These are phyloP conservation scores for Ramularia collo-cygni DNA, from an alignment of 2,329 filamentous ascomycete species.

Conservation along the genomic window DNA sequence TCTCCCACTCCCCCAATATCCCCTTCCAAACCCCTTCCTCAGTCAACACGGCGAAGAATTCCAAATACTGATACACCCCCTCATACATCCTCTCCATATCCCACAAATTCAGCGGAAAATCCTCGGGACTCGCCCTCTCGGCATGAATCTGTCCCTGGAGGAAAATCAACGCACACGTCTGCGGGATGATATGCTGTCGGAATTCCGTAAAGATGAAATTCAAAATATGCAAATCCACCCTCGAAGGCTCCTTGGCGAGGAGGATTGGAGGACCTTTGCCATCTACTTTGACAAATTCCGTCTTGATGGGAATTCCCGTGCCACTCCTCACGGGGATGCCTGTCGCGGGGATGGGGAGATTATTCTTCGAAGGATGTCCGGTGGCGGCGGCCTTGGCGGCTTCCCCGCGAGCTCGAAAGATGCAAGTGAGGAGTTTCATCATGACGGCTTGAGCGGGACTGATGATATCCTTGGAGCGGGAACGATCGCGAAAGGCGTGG, in stretches of 20 bases:
- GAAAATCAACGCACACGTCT: constrained; percentile 90
- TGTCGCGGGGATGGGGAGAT: too few species aligned
- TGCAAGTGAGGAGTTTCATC: constrained; percentile 81
- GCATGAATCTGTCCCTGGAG: constrained; percentile 84
- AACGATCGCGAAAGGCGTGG: constrained; percentile 71
- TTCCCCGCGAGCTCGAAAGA: constrained; percentile 61
- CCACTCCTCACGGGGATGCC: too few species aligned
- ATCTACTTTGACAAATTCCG: constrained; percentile 3
- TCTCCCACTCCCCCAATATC: constrained; percentile 85
- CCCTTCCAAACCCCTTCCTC: constrained; percentile 77
- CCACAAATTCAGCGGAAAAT: constrained; percentile 93
- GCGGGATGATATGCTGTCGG: constrained; percentile 83
- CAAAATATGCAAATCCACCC: constrained; percentile 59
- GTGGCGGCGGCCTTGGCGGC: constrained; percentile 27
- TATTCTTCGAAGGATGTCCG: too few species aligned
- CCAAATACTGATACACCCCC: constrained; percentile 86
- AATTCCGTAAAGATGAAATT: constrained; percentile 93
- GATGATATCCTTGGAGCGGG: constrained; percentile 81
- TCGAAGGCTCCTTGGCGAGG: constrained; percentile 27
- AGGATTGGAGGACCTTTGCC: constrained; percentile 3
- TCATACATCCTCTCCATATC: constrained; percentile 97
- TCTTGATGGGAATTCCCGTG: constrained; percentile 4
- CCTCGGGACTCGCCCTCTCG: constrained; percentile 66
- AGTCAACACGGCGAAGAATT: constrained; percentile 84
- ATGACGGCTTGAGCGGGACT: constrained; percentile 91